A percentile compares a stretch with the other conserved stretches of the same genome.
Evolutionary conservation across 2,329 filamentous ascomycete species (phyloP).

Genomic region (Aspergillus caelatus): DNA sequence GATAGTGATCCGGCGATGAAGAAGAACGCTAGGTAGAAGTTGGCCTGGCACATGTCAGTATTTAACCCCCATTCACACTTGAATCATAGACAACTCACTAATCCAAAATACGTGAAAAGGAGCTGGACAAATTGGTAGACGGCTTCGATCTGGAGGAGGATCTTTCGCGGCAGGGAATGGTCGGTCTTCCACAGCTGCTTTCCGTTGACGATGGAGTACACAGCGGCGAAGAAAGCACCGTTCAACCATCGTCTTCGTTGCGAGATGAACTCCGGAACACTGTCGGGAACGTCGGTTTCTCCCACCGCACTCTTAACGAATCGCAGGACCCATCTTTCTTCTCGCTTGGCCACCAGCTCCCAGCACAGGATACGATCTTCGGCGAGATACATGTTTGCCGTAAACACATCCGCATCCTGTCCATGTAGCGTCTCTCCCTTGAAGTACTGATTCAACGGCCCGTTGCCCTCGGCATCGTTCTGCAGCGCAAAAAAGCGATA

Average conservation of each 20-base stretch:
- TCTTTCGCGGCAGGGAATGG: slow-evolving; percentile 84
- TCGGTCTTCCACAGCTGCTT: slow-evolving; percentile 91
- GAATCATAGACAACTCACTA: slow-evolving; percentile 48
- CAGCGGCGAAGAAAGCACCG: slow-evolving; percentile 96
- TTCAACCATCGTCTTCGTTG: slow-evolving; percentile 97
- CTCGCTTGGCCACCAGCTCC: slow-evolving; percentile 92
- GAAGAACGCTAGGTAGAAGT: slow-evolving; percentile 99
- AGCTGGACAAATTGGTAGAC: slow-evolving; percentile 92
- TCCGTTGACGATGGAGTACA: slow-evolving; percentile 95
- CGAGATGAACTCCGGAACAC: slow-evolving; percentile 89
- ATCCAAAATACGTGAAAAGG: slow-evolving; percentile 94
- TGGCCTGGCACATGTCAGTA: slow-evolving; percentile 58
- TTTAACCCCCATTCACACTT: background rate
- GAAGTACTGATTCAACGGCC: slow-evolving; percentile 96
- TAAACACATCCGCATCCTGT: slow-evolving; percentile 94
- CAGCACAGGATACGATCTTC: slow-evolving; percentile 99
- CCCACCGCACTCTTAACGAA: slow-evolving; percentile 96
- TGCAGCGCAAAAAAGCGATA: slow-evolving; percentile 96
- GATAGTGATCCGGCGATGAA: slow-evolving; percentile 91
- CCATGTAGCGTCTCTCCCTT: slow-evolving; percentile 97
- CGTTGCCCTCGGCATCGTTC: slow-evolving; percentile 94
- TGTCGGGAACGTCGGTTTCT: slow-evolving; percentile 96
- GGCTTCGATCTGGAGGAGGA: slow-evolving; percentile 92
- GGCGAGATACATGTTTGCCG: slow-evolving; percentile 98
- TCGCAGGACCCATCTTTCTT: slow-evolving; percentile 94